Evolutionary conservation across 495 filamentous ascomycete genomes (phyloP).

Genomic region (Aspergillus saccharolyticus): DNA sequence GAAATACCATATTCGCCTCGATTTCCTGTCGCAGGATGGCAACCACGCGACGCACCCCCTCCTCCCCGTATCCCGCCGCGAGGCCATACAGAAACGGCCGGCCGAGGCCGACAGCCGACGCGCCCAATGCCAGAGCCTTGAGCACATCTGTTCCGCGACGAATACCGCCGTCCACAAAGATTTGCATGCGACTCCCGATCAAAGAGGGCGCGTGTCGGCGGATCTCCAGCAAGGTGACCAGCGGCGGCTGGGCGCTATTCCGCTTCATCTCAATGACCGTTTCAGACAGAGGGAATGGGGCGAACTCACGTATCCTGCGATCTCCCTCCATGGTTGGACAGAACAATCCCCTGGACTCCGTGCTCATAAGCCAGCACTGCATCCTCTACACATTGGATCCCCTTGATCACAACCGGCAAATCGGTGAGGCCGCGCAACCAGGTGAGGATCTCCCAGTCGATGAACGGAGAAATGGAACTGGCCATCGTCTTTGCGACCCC

Average conservation of each 20-base stretch:
- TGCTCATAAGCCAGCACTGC: constrained; percentile 63
- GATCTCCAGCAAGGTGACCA: constrained; percentile 64
- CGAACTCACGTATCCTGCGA: constrained; percentile 37
- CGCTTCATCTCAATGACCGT: constrained; percentile 60
- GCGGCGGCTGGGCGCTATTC: constrained; percentile 72
- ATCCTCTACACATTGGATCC: constrained; percentile 84
- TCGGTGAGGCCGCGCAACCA: constrained; percentile 76
- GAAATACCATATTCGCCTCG: constrained; percentile 36
- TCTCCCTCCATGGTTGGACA: constrained; percentile 50
- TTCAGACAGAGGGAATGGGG: constrained; percentile 8
- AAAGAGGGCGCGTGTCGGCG: constrained; percentile 55
- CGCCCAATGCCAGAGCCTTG: constrained; percentile 82
- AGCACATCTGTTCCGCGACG: constrained; percentile 81
- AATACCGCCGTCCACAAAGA: constrained; percentile 81
- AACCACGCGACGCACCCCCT: constrained; percentile 29
- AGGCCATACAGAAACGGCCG: constrained; percentile 83
- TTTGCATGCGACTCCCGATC: constrained; percentile 62
- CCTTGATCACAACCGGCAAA: constrained; percentile 85
- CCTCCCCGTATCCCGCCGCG: constrained; percentile 50
- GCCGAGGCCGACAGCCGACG: constrained; percentile 80
- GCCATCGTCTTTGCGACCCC: constrained; percentile 73
- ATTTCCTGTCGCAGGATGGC: constrained; percentile 36
- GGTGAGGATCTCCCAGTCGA: constrained; percentile 76
- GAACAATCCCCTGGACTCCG: constrained; percentile 76
- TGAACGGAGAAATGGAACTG: constrained; percentile 72